Evolutionary conservation across 176 grass and related monocot genomes (phyloP), one percentile per base, ranked within the genome.

Genomic region (Oryza australiensis): DNA sequence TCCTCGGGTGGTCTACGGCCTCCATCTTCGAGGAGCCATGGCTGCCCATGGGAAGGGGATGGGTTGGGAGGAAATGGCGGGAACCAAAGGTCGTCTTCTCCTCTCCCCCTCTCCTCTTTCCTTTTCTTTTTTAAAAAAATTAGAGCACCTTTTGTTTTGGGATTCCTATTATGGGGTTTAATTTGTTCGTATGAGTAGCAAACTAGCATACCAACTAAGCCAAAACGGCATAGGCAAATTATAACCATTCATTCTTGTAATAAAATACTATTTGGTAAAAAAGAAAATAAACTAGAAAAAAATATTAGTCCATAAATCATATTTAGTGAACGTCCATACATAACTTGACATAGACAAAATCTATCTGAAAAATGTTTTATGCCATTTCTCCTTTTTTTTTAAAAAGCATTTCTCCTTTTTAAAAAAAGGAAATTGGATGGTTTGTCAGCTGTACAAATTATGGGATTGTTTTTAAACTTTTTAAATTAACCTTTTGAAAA

Each of bases 41-140:
- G 51, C 6, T 40, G 16, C 20, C 51, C 51, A 22, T 15, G 41
- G 71, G 18, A 30, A 26, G 75, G 84, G 73, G 84, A 80, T 70
- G 85, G 92, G 90, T 51, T 29, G 37, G 71, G 93, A 95, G 93
- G 84, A 80, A 88, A 88, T 88, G 83, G 88, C 88, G 93, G 88
- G 88, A 88, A 85, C 24, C 74, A 12, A 85, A 86, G 30, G 55
- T 66, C 42, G 27, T 33, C 64, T 45, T 75, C 11, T 32, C 55
- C 57, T 70, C 43, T 70, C 30, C 10, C 1, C 20, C 66, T 26
- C 16, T 35, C 3, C 10, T 3, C 26, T 55, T 20, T 5, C 16
- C 27, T 8, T 2, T 1, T 12, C 22, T 23, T 55, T 55, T 22
- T 55, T n/a, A n/a, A n/a, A n/a, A n/a, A n/a, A n/a, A n/a, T 23